Percentiles rank a stretch among this genome's conserved stretches.
phyloP scores from a whole-genome alignment of 179 eudicot genomes.

The Sideroxylon spinosum region DNA sequence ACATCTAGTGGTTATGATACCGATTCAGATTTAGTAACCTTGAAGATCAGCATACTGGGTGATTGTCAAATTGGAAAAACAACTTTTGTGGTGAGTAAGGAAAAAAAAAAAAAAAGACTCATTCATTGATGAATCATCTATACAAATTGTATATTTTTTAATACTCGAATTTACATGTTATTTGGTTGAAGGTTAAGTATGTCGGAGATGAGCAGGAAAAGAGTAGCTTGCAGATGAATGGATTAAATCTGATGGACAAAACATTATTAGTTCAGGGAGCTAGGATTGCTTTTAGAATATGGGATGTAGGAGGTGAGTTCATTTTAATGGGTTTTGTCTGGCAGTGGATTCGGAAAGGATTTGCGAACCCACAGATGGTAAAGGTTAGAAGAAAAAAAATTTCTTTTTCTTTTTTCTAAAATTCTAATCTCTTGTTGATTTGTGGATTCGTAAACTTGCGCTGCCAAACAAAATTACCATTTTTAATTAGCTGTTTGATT shows the following conservation, averaged over 20 bases:
- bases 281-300: slow-evolving; percentile 73
- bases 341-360: no score
- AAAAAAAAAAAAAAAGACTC: no score
- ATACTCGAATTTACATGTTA: not conserved
- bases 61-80: slow-evolving; percentile 85
- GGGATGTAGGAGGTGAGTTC: slow-evolving; percentile 87
- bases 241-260: slow-evolving; percentile 80
- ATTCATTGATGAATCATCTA: no score
- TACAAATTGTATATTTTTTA: no score
- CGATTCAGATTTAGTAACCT: slow-evolving; percentile 72
- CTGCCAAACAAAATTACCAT: no score
- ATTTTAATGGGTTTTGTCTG: no score
- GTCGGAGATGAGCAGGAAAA: slow-evolving; percentile 81
- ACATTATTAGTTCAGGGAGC: slow-evolving; percentile 61
- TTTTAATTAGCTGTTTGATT: no score
- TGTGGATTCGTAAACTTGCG: no score
- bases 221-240: slow-evolving; percentile 62
- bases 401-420: no score
- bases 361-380: no score
- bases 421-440: no score
- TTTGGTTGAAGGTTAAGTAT: slow-evolving; percentile 38
- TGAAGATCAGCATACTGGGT: slow-evolving; percentile 60
- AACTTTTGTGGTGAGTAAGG: slow-evolving; percentile 54
- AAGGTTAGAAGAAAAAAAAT: no score
- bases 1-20: slow-evolving; percentile 43